Percentiles rank a stretch among this genome's conserved stretches.
phyloP scores from a whole-genome alignment of 352 stramenopile species.

The Globisporangium parvum region DNA sequence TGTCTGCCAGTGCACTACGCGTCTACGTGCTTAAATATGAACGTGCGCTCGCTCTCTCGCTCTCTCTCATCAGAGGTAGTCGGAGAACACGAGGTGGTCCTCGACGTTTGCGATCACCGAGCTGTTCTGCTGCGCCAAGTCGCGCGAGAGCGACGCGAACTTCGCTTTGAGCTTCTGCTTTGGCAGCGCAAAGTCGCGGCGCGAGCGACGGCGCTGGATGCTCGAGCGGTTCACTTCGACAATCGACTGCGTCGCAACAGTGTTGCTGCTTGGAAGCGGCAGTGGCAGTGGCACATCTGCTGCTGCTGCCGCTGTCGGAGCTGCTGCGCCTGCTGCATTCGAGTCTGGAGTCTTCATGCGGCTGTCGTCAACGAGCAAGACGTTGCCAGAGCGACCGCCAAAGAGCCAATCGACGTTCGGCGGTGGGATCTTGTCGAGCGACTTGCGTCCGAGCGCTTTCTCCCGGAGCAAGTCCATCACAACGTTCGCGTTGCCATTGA shows the following conservation, averaged over 20 bases:
- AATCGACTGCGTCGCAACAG: conserved; percentile 30
- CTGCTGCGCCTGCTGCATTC: background rate
- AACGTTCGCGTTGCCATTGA: conserved; percentile 52
- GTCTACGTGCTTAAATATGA: background rate
- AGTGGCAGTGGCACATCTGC: background rate
- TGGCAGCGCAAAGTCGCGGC: conserved; percentile 53
- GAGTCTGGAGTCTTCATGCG: background rate
- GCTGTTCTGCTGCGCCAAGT: conserved; percentile 43
- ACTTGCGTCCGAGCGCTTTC: conserved; percentile 60
- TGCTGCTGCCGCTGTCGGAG: no score
- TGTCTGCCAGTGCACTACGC: background rate
- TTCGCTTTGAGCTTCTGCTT: conserved; percentile 71
- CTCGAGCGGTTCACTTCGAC: conserved; percentile 56
- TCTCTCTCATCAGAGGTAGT: conserved; percentile 40
- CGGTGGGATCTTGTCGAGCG: conserved; percentile 58
- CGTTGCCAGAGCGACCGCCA: conserved; percentile 31
- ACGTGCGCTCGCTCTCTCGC: no score
- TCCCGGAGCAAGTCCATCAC: conserved; percentile 68
- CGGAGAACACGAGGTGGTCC: conserved; percentile 68
- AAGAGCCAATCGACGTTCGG: conserved; percentile 61
- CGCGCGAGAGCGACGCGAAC: conserved; percentile 53
- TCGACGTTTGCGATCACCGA: conserved; percentile 37
- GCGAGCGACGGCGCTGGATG: conserved; percentile 29
- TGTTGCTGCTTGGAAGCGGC: conserved; percentile 3
- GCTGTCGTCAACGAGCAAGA: conserved; percentile 42